Evolutionary conservation across 2,329 filamentous ascomycete species (phyloP), one percentile per base, ranked within the genome.

Genomic region (Fusarium humuli): DNA sequence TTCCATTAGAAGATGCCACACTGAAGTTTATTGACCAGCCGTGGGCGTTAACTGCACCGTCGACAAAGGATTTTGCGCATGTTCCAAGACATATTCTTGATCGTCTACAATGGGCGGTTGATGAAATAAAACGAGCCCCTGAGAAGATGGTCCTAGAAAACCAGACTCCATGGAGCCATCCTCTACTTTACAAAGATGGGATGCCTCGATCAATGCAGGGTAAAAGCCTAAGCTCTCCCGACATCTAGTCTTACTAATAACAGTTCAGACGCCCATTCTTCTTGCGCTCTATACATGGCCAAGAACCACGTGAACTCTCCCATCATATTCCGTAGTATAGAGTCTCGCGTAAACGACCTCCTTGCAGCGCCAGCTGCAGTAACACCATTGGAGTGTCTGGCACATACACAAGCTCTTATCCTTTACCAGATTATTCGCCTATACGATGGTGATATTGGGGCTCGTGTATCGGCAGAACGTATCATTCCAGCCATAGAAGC

Each of bases 181-280:
- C 79, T 0, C 74, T 78, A n/a, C 77, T 89, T 0, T 88, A 87
- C 62, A 78, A 78, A n/a, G 79, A 84, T 4, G 59, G 73, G 11
- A 87, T 88, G 85, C 87, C 87, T 2, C 77, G 77, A 30, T 79
- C 75, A 1, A 82, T 89, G 71, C 83, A 87, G 79, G 85, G 84
- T 83, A 67, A 45, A 20, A 64, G n/a, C 22, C 42, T 14, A n/a
- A 9, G n/a, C 30, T 48, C 25, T 40, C 48, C 12, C 7, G 12
- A 44, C 22, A 5, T n/a, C n/a, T 20, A 7, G 25, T 16, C 22
- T 37, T 29, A 53, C 58, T 53, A 69, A 69, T 14, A 3, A 22
- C n/a, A 3, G 27, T 16, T 14, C 49, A 87, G 86, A 88, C 67
- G 86, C 84, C 0, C 79, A 85, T 63, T 81, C 86, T 6, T 82